Conservation (phyloP, 345 rosid species). For the Syzygium jambos region DNA sequence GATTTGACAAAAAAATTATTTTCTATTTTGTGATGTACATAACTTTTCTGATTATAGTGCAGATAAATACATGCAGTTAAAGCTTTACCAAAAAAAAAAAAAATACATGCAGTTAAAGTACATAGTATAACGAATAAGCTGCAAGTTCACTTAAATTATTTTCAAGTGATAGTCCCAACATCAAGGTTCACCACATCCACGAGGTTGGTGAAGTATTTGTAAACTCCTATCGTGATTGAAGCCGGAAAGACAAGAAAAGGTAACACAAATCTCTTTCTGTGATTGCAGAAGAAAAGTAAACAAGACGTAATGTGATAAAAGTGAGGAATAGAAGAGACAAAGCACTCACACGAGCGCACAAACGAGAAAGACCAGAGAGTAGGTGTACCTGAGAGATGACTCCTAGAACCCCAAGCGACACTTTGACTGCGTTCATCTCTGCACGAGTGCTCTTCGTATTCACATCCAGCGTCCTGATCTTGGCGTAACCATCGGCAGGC, state of each 20-base stretch:
- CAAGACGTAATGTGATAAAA: neutral
- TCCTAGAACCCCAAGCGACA: slow-evolving; percentile 85
- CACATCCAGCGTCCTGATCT: slow-evolving; percentile 25
- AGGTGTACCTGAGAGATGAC: slow-evolving; percentile 65
- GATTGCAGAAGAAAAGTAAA: too few species aligned
- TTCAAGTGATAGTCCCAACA: neutral
- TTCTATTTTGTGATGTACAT: neutral
- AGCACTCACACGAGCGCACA: too few species aligned
- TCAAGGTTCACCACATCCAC: neutral
- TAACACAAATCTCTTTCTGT: too few species aligned
- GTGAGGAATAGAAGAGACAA: neutral
- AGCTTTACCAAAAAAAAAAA: too few species aligned
- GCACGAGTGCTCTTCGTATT: slow-evolving; percentile 1
- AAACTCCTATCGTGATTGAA: too few species aligned
- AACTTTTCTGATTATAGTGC: neutral
- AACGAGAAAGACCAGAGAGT: neutral
- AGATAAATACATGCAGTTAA: too few species aligned
- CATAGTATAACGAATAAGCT: neutral
- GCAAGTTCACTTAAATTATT: neutral
- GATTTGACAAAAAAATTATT: neutral
- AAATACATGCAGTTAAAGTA: neutral
- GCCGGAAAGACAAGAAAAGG: neutral
- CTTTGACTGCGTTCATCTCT: slow-evolving; percentile 56
- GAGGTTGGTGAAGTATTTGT: too few species aligned
- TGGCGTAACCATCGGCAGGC: slow-evolving; percentile 34